Evolutionary conservation across 495 filamentous ascomycete genomes (phyloP).

Genomic region (Entonaema liquescens): DNA sequence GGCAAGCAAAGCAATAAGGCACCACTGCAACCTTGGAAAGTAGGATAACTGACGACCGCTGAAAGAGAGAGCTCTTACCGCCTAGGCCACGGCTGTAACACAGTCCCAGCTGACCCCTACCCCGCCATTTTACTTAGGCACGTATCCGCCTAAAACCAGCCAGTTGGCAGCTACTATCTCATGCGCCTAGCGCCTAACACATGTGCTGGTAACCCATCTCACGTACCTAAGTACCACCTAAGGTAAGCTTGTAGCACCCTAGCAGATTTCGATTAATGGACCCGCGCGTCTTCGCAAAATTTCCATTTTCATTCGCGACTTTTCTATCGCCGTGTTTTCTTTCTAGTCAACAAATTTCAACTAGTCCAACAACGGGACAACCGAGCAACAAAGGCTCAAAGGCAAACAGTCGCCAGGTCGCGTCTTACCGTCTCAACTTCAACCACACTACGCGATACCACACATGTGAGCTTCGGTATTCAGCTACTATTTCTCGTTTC

Average conservation of each 20-base stretch:
- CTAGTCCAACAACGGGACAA: not conserved
- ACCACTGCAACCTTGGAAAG: constrained; percentile 3
- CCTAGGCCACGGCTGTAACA: constrained; percentile 6
- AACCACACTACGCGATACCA: not conserved
- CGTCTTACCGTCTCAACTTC: not conserved
- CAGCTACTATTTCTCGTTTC: not conserved
- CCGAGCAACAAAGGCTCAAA: constrained; percentile 9
- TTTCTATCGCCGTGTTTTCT: constrained; percentile 33
- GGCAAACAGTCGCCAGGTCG: not conserved
- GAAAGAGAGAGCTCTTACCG: constrained; percentile 13
- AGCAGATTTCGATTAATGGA: constrained; percentile 14
- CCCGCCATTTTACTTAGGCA: constrained; percentile 20
- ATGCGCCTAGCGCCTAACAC: constrained; percentile 3
- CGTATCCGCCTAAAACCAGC: constrained; percentile 20
- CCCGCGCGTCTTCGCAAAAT: constrained; percentile 9
- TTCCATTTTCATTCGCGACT: not conserved
- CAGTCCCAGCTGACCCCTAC: constrained; percentile 12
- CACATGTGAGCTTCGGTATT: constrained; percentile 22
- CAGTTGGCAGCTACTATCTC: constrained; percentile 14
- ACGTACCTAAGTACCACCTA: not conserved
- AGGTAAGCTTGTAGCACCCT: constrained; percentile 8
- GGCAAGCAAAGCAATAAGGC: not conserved
- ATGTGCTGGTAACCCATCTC: too few relatives aligned
- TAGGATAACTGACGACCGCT: constrained; percentile 12
- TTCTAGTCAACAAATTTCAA: constrained; percentile 30